phyloP scores from a whole-genome alignment of 1,284 basidiomycete species.

The Melampsora larici-populina region DNA sequence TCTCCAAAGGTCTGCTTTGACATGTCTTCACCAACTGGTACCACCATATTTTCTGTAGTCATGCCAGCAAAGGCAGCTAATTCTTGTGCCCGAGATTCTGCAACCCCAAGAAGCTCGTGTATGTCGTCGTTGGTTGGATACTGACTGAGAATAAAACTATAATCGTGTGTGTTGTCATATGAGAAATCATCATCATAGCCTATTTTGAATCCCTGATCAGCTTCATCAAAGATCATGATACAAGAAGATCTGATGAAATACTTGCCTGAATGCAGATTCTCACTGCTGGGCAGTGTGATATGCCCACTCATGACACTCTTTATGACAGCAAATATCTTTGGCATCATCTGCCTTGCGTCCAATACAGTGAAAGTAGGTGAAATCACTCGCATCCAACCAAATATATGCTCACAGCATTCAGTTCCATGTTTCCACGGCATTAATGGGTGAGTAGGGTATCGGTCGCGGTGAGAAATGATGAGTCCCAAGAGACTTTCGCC shows the following conservation, averaged over 20 bases:
- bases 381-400: too few relatives aligned
- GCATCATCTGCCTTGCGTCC: too few relatives aligned
- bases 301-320: constrained; percentile 13
- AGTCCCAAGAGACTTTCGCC: too few relatives aligned
- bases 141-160: not conserved
- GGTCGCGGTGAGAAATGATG: constrained; percentile 8
- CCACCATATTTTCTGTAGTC: too few relatives aligned
- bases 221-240: not conserved
- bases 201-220: not conserved
- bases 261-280: constrained; percentile 7
- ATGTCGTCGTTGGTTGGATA: constrained; percentile 3
- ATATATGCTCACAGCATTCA: too few relatives aligned
- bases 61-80: not conserved
- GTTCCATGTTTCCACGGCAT: constrained; percentile 15
- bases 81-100: not conserved
- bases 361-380: too few relatives aligned
- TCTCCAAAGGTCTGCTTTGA: too few relatives aligned
- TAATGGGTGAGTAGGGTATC: not conserved
- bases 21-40: too few relatives aligned
- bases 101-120: not conserved
- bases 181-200: constrained; percentile 12
- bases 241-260: not conserved
- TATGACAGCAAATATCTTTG: not conserved
- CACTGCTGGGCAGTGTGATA: not conserved
- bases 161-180: not conserved